Evolutionary conservation across 768 basidiomycete species (phyloP), one percentile per base, ranked within the genome.

Genomic region (Auriscalpium microsporum): DNA sequence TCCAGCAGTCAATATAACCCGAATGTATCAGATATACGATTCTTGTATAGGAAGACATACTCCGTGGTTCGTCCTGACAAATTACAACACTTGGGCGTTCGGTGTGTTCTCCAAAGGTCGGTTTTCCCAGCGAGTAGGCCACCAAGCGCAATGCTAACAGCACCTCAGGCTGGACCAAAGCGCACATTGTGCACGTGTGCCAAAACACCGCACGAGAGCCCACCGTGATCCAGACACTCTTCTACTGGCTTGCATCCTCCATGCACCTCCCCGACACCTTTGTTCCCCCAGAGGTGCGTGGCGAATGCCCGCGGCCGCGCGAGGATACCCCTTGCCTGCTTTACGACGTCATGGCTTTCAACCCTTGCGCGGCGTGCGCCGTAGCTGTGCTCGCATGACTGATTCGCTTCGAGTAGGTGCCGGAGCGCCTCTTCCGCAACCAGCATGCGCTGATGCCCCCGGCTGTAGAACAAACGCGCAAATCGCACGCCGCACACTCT

Each of bases 51-150:
- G 53, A 16, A 56, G 53, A n/a, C 51, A 62, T 13, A 35, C 59
- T 45, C 64, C 52, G 17, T 57, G 51, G 40, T 65, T 64, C 46
- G 62, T 57, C 13, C 49, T 65, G 11, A 65, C 64, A 6, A 65
- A 60, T 35, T 65, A 65, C 21, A 53, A 58, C 7, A 54, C 57
- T 9, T 65, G 64, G 64, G 56, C 59, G 33, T 65, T 65, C 34
- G 64, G 64, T 23, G 56, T 51, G 35, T 65, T 65, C 55, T 60
- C 58, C 45, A 59, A 50, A 28, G 60, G 60, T 61, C 8, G 40
- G 40, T 17, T 34, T 52, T 28, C 28, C 4, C 7, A 11, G 36
- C 19, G 35, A 9, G 50, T 8, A 11, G 4, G 1, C 50, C 19
- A 37, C 45, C n/a, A 8, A 38, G 16, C 33, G 10, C 21, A 13